Conservation (phyloP, 257 asterid genomes). For the Fraxinus excelsior region DNA sequence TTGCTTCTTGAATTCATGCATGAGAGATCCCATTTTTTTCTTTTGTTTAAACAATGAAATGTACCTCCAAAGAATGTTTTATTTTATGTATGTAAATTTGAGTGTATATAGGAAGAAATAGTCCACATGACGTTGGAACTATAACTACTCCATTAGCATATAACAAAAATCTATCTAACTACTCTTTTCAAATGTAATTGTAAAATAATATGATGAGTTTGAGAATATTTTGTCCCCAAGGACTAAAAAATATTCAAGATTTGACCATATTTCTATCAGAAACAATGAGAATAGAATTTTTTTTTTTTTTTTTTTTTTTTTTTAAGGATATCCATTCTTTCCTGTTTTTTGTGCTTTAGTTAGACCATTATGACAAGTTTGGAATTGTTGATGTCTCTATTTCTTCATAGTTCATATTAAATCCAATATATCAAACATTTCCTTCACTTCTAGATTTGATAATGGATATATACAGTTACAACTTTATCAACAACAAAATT, state of each 20-base stretch:
- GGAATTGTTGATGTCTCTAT: neutral
- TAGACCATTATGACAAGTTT: slow-evolving; percentile 8
- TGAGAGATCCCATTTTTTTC: slow-evolving; percentile 45
- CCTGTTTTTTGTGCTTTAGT: neutral
- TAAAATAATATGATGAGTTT: slow-evolving; percentile 28
- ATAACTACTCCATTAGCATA: slow-evolving; percentile 71
- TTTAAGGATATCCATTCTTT: neutral
- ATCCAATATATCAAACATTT: neutral
- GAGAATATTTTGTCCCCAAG: neutral
- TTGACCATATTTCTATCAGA: slow-evolving; percentile 32
- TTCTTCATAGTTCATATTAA: neutral
- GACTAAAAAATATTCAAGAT: slow-evolving; percentile 8
- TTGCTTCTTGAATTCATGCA: slow-evolving; percentile 76
- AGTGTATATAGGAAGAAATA: neutral
- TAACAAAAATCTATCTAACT: slow-evolving; percentile 34
- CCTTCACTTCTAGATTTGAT: neutral
- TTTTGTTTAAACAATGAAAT: neutral
- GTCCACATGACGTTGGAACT: slow-evolving; percentile 44
- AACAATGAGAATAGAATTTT: slow-evolving; percentile 14
- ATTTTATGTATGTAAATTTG: neutral
- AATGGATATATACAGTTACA: neutral
- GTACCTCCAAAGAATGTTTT: too few species aligned
- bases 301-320: too few species aligned
- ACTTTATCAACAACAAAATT: neutral
- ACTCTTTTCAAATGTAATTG: slow-evolving; percentile 43